Base-by-base conservation (phyloP, 2,329 filamentous ascomycete genomes). In the Diaporthe ilicicola region DNA sequence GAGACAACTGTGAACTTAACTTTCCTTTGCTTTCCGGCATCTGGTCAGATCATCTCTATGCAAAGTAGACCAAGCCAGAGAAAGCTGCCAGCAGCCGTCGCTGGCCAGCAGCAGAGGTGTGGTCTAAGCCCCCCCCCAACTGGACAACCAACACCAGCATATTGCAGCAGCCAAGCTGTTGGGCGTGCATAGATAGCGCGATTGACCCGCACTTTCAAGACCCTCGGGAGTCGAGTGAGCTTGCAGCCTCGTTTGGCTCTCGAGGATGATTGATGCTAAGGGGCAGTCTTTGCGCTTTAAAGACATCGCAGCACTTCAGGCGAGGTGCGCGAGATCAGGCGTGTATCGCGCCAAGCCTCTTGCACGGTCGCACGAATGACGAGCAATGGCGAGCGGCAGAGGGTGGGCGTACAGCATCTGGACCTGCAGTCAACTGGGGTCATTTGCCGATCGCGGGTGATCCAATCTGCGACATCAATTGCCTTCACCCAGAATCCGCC, bases 61-160 rank as follows among this genome's bases (percentile, higher is more conserved):
- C 9, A 39, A 39, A 39, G 19, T 13, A 37, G 54, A 42, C n/a
- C 13, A 39, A 22, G 17, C 34, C n/a, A 19, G 22, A 29, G 27
- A 17, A 46, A 19, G n/a, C n/a, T 37, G 42, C 59, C 44, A 64
- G 22, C 27, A 64, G 44, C 59, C 44, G 42, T 50, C 27, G 4
- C 32, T 8, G 44, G 42, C 44, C 29, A 34, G 44, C 59, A 24
- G 42, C 27, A 27, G 15, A 39, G 32, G 56, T 64, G 59, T 62
- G 59, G 59, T 50, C 59, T 10, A 64, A 64, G 59, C 59, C 59
- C 46, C 29, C 59, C n/a, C 59, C n/a, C n/a, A n/a, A 15, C 59
- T 24, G 6, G 17, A 64, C 3, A 64, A 50, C 59, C 59, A 64
- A 64, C 59, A 64, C 59, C 44, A 7, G 59, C 59, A 64, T 44